Evolutionary conservation across 2,329 filamentous ascomycete species (phyloP), one percentile per base, ranked within the genome.

Genomic region (Gremmenia infestans): DNA sequence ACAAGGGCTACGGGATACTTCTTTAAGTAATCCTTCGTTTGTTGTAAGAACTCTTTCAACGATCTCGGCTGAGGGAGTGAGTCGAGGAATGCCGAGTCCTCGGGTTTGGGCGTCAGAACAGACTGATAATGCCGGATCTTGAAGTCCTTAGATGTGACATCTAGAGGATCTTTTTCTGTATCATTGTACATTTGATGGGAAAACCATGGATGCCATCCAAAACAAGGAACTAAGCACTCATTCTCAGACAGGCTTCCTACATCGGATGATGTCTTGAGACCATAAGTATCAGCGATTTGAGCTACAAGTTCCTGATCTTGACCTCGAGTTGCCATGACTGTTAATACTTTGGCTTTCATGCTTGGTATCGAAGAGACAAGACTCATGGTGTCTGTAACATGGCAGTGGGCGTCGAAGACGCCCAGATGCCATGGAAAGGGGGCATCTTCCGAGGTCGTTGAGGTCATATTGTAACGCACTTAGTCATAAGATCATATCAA

Each of bases 141-240:
- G 59, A 67, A 67, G 32, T 63, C 54, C 35, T 70, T 65, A 0
- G 58, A 57, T 36, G 53, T 28, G 17, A 46, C 1, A 25, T 64
- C 45, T 25, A 52, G 12, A 11, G 53, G 23, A 17, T 37, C 62
- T 57, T 52, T 57, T 40, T 67, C 68, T 19, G 68, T 70, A 69
- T 89, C 83, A 65, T 86, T 80, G 67, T 85, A 90, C 65, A 94
- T 78, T 61, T 89, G 85, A 69, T 93, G 78, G 1, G 88, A 87
- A 71, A 92, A 93, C 89, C 89, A 94, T 1, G 89, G 89, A 68
- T 94, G 89, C 88, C 89, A 92, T 19, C 89, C 89, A 72, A 92
- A 93, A n/a, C 85, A 83, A 0, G 89, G 87, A 3, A 93, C 64
- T 23, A 86, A 69, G 57, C 75, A 76, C 56, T 76, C 72, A 25